Evolutionary conservation across 2,329 filamentous ascomycete species (phyloP).

Genomic region (Neocucurbitaria cava): DNA sequence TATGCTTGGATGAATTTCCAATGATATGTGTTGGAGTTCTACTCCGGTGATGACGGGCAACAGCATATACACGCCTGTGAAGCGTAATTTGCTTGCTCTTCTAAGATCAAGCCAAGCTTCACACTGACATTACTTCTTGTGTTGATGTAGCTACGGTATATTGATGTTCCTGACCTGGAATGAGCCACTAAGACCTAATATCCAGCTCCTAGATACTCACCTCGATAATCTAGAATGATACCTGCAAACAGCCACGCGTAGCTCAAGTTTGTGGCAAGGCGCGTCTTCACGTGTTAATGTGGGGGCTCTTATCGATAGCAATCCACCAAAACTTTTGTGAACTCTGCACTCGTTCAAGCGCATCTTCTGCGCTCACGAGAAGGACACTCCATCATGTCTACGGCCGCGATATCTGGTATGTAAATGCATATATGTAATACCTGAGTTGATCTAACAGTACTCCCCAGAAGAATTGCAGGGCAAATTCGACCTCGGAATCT

Average conservation of each 20-base stretch:
- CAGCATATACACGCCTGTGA: too few species aligned
- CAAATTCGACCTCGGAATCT: conserved; percentile 81
- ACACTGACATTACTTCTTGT: too few species aligned
- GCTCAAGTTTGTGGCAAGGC: neutral
- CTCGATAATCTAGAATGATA: too few species aligned
- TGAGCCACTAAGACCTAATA: too few species aligned
- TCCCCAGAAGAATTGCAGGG: conserved; percentile 35
- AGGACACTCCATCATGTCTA: conserved; percentile 4
- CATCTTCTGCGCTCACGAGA: neutral
- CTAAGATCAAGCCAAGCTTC: too few species aligned
- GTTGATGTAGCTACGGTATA: too few species aligned
- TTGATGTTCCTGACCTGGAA: too few species aligned
- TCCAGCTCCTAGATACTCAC: too few species aligned
- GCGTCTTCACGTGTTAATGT: neutral
- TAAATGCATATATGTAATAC: too few species aligned
- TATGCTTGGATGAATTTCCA: neutral
- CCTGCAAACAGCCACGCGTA: too few species aligned
- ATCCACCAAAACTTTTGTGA: neutral
- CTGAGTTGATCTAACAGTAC: conserved; percentile 5
- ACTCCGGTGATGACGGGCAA: too few species aligned
- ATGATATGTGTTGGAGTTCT: neutral
- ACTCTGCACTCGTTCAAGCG: neutral
- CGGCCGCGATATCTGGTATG: neutral
- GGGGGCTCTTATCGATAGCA: neutral
- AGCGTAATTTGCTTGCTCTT: too few species aligned